Evolutionary conservation across 2,329 filamentous ascomycete species (phyloP), one percentile per base, ranked within the genome.

Genomic region (Aspergillus aculeatus): DNA sequence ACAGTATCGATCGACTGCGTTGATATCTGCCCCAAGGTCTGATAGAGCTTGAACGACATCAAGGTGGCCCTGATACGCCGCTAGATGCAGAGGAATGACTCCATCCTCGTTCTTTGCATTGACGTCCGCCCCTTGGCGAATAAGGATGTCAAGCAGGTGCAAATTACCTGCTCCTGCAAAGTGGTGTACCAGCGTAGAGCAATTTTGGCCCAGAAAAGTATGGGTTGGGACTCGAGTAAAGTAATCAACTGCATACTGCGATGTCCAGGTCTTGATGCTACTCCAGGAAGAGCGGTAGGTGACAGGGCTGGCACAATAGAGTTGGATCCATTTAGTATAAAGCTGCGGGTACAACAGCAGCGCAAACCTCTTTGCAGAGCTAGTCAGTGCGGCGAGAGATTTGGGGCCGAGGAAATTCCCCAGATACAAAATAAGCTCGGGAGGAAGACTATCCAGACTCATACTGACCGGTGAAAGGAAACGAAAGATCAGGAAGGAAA

Each of bases 11-110:
- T 32, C 24, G 12, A 32, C 19, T 23, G 44, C 54, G 24, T 52
- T 56, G 12, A 52, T 23, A 38, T 56, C 47, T 24, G 57, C 57
- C 4, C 57, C 57, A 4, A 38, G n/a, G 23, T 51, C 19, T 6
- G 52, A 7, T 19, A 59, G 29, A 4, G 48, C 24, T 5, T 51
- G 44, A 11, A 51, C 52, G 4, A 49, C 32, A 23, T 52, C 47
- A 7, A 51, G 14, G 35, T 59, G 24, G 4, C 57, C 52, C n/a
- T 16, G n/a, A 24, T 26, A 12, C 12, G 52, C 48, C 12, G 57
- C 57, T 23, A 32, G 2, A 55, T 55, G 53, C 6, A 55, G 16
- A 3, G 53, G 41, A 4, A 23, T 23, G 11, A 47, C 26, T 4
- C 9, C 4, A 48, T 24, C 9, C n/a, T 32, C 2, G 19, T 32